Conservation (phyloP, 2,329 filamentous ascomycete species). For the Sporothrix variecibatus region DNA sequence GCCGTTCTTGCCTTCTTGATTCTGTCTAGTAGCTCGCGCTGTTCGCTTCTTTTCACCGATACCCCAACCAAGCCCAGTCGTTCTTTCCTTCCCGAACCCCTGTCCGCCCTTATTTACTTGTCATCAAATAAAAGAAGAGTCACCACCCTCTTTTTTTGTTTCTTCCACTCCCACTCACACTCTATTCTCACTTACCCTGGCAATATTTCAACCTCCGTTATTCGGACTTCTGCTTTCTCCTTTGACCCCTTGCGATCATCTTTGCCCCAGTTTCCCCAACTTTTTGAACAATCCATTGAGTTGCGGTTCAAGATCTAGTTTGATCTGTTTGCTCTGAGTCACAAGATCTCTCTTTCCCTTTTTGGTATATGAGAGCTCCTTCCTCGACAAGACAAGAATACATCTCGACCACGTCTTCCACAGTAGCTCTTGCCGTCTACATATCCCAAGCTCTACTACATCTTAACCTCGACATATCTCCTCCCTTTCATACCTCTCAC, state of each 20-base stretch:
- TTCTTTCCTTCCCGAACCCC: background rate
- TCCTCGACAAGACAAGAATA: background rate
- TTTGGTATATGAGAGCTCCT: slow-evolving; percentile 13
- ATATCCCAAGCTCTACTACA: no score
- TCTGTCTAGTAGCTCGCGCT: slow-evolving; percentile 1
- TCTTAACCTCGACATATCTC: background rate
- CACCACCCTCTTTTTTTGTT: background rate
- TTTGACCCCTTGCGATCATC: background rate
- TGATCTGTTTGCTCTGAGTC: slow-evolving; percentile 15
- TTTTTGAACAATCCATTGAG: background rate
- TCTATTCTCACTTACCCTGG: background rate
- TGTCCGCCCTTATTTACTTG: background rate
- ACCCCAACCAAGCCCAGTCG: background rate
- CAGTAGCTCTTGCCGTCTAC: background rate
- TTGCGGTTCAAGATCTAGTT: background rate
- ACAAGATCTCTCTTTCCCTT: background rate
- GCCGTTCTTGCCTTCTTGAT: slow-evolving; percentile 13
- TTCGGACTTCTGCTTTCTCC: background rate
- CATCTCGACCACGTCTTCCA: background rate
- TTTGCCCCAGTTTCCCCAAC: background rate
- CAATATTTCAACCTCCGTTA: slow-evolving; percentile 4
- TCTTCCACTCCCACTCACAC: background rate
- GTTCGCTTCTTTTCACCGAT: background rate
- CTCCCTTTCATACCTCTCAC: background rate
- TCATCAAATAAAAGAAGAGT: background rate